These are phyloP conservation scores for Monilinia polystroma DNA, from an alignment of 2,329 filamentous ascomycete species.

Conservation along the genomic window DNA sequence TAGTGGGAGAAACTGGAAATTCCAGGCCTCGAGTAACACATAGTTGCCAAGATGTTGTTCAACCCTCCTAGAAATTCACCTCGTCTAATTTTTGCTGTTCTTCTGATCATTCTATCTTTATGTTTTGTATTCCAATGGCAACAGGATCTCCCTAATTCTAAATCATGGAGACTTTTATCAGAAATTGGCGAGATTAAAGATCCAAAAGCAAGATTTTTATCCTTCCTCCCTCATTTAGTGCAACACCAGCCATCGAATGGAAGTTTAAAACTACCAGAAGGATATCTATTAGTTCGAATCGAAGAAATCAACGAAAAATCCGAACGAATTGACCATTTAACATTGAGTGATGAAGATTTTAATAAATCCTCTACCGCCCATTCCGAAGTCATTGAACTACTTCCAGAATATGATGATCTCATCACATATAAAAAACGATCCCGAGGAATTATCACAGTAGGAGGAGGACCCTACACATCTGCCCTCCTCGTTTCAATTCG, in stretches of 20 bases:
- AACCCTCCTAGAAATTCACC: conserved; percentile 10
- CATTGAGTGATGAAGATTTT: conserved; percentile 12
- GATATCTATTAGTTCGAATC: conserved; percentile 8
- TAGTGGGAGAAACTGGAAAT: neutral
- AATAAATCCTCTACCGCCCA: conserved; percentile 10
- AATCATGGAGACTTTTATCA: conserved; percentile 15
- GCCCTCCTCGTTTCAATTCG: conserved; percentile 44
- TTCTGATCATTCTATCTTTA: conserved; percentile 7
- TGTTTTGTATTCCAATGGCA: conserved; percentile 16
- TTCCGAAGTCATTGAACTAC: neutral
- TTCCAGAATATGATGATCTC: conserved; percentile 19
- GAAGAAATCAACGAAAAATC: conserved; percentile 12
- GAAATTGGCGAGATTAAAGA: neutral
- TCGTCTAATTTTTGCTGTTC: neutral
- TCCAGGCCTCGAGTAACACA: neutral
- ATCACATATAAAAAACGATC: conserved; percentile 20
- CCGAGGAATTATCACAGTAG: conserved; percentile 47
- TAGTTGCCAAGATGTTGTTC: conserved; percentile 1
- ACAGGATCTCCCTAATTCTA: conserved; percentile 14
- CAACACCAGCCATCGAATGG: neutral
- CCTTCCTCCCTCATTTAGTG: conserved; percentile 11
- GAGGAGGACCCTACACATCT: conserved; percentile 41
- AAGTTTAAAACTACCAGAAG: conserved; percentile 14
- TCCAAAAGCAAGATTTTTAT: conserved; percentile 5
- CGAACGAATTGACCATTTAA: conserved; percentile 12